Percentiles rank a stretch among this genome's conserved stretches.
Conservation (phyloP, 2,329 filamentous ascomycete species). For the Pseudogymnoascus sp. region DNA sequence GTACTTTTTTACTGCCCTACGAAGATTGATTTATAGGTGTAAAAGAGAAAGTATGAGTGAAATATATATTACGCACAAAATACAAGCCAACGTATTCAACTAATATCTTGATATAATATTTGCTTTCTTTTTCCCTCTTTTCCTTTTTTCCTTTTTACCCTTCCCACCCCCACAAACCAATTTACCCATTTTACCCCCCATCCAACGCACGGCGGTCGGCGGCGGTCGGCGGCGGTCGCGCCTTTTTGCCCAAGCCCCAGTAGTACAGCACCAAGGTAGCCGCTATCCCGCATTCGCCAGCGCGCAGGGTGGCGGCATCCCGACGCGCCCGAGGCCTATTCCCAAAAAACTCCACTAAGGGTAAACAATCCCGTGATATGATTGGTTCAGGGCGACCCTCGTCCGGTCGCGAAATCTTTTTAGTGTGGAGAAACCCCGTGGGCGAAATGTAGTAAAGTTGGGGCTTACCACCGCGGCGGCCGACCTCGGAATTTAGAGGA, state of each 20-base stretch:
- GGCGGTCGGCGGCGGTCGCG: too few species aligned
- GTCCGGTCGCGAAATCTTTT: conserved; percentile 1
- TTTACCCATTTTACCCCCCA: not conserved
- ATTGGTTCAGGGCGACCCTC: not conserved
- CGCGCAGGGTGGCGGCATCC: conserved; percentile 4
- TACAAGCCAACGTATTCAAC: not conserved
- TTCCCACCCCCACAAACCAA: not conserved
- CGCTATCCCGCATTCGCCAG: not conserved
- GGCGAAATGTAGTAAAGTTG: not conserved
- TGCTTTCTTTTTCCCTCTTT: not conserved
- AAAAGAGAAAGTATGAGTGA: not conserved
- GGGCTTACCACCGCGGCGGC: not conserved
- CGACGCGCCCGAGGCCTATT: not conserved
- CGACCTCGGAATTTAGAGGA: conserved; percentile 4
- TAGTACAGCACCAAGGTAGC: too few species aligned
- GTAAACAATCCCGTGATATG: not conserved
- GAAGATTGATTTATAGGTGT: too few species aligned
- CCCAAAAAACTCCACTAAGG: not conserved
- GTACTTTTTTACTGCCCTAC: too few species aligned
- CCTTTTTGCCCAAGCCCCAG: not conserved
- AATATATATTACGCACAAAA: not conserved
- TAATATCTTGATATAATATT: not conserved
- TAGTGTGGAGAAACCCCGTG: not conserved
- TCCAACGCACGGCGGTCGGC: too few species aligned
- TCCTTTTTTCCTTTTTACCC: not conserved